Percentiles rank a stretch among this genome's conserved stretches.
phyloP scores from a whole-genome alignment of 2,329 filamentous ascomycete genomes.

The Aspergillus vadensis region DNA sequence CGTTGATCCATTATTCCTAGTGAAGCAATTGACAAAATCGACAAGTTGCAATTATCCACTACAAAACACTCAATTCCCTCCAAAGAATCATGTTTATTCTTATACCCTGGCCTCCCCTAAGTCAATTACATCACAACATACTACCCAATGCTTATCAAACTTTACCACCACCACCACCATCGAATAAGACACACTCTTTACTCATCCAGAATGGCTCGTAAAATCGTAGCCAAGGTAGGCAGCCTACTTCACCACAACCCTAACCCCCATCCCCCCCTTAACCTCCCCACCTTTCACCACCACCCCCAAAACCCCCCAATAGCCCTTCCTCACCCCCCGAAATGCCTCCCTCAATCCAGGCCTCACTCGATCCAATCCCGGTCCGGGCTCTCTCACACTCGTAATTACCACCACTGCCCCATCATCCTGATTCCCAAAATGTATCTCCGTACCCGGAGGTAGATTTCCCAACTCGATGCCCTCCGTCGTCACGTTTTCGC shows the following conservation, averaged over 20 bases:
- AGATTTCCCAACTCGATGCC: slow-evolving; percentile 14
- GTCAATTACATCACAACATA: too few species aligned
- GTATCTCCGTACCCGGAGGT: slow-evolving; percentile 7
- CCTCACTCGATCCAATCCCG: slow-evolving; percentile 10
- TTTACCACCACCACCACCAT: too few species aligned
- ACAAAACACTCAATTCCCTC: too few species aligned
- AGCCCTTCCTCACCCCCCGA: slow-evolving; percentile 9
- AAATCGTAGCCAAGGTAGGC: too few species aligned
- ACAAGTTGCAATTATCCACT: too few species aligned
- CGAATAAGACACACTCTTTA: too few species aligned
- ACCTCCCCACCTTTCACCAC: slow-evolving; percentile 17
- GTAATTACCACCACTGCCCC: slow-evolving; percentile 8
- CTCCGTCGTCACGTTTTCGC: slow-evolving; percentile 18
- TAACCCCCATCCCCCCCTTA: slow-evolving; percentile 15
- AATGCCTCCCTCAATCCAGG: slow-evolving; percentile 14
- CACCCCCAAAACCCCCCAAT: slow-evolving; percentile 20
- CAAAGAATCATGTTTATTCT: too few species aligned
- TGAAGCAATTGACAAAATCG: background rate
- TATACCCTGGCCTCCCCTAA: too few species aligned
- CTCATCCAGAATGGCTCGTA: too few species aligned
- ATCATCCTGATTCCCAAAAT: slow-evolving; percentile 1
- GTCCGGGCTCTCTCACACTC: slow-evolving; percentile 13
- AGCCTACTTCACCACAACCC: background rate
- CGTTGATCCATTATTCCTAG: background rate
- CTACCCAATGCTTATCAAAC: too few species aligned